Evolutionary conservation across 78 protist genomes (phyloP).

Genomic region (Tieghemostelium lacteum): DNA sequence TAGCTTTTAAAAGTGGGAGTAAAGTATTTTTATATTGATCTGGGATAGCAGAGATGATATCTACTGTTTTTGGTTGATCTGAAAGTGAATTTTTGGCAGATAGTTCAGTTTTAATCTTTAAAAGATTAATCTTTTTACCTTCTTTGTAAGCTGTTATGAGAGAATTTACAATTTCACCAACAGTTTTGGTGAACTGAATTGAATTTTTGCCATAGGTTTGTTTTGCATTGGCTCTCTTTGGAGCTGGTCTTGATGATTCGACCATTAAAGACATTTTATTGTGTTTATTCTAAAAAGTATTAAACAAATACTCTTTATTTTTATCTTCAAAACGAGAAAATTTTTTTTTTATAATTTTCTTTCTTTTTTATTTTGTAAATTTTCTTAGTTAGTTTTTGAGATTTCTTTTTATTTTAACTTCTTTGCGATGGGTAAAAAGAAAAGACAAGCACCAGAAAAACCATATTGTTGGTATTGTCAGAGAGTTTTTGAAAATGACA

Average conservation of each 20-base stretch:
- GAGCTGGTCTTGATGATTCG: slow-evolving; percentile 10
- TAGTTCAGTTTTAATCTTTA: slow-evolving; percentile 68
- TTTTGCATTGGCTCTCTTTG: slow-evolving; percentile 24
- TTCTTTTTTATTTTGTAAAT: slow-evolving; percentile 1
- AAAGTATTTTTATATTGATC: slow-evolving; percentile 84
- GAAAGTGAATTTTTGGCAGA: slow-evolving; percentile 63
- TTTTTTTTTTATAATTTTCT: background rate
- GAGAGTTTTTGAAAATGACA: slow-evolving; percentile 91
- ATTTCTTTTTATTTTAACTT: too few relatives aligned
- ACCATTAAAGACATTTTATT: slow-evolving; percentile 23
- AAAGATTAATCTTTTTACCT: slow-evolving; percentile 71
- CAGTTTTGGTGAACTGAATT: slow-evolving; percentile 75
- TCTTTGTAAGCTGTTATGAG: slow-evolving; percentile 81
- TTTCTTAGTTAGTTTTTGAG: background rate
- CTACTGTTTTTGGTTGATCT: slow-evolving; percentile 87
- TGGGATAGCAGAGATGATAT: slow-evolving; percentile 95
- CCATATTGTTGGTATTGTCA: slow-evolving; percentile 91
- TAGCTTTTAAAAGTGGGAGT: slow-evolving; percentile 89
- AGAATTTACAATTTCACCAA: slow-evolving; percentile 77
- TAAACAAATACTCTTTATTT: background rate
- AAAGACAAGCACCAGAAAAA: slow-evolving; percentile 67
- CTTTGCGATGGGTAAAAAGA: slow-evolving; percentile 81
- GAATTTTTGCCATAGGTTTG: slow-evolving; percentile 73
- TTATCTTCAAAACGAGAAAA: background rate
- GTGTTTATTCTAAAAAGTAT: background rate